Base-by-base conservation (phyloP, 2,329 filamentous ascomycete genomes). In the Clarireedia monteithiana region DNA sequence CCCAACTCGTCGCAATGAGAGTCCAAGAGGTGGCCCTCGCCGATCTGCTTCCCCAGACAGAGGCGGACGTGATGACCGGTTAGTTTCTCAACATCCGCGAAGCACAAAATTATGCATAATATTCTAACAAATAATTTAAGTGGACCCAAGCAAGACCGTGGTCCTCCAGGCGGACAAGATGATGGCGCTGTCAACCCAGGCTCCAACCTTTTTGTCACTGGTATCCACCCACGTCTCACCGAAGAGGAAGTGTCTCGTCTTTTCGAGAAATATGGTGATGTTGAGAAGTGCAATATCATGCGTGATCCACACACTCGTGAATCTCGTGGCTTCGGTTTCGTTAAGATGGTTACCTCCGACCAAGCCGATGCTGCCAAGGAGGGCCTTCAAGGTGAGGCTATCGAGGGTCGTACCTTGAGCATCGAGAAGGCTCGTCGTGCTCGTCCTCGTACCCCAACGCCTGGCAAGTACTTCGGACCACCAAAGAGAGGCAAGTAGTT, bases 271-370 rank as follows among this genome's bases (percentile, higher is more conserved):
- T 97, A 97, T 69, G 94, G 94, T 65, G 91, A 96, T 71, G 94
- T 99, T 52, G 92, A 97, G 77, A 97, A 95, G 76, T 97, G 92
- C 78, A 95, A 96, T 73, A 99, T 99, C 77, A 99, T 99, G 94
- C 85, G 92, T 69, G 94, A 99, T 70, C 94, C 94, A 60, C 94
- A 99, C 74, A 95, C 89, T 69, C 95, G 96, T 76, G 94, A 99
- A 75, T 97, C 92, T 66, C 94, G 94, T 74, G 94, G 94, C 64
- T 99, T 99, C 64, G 94, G 94, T 56, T 99, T 99, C 77, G 94
- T 99, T 72, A 97, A 99, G 79, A 97, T 99, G 92, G 85, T 91
- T 59, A 95, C 90, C 57, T 83, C 89, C 49, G 92, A 97, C 55
- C 89, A 96, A 74, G 94, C 94, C 62, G 94, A 99, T 73, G 91